A percentile compares a stretch with the other conserved stretches of the same genome.
These are phyloP conservation scores for Wickerhamiella shivajii DNA, from an alignment of 805 yeast genomes.

Conservation along the genomic window DNA sequence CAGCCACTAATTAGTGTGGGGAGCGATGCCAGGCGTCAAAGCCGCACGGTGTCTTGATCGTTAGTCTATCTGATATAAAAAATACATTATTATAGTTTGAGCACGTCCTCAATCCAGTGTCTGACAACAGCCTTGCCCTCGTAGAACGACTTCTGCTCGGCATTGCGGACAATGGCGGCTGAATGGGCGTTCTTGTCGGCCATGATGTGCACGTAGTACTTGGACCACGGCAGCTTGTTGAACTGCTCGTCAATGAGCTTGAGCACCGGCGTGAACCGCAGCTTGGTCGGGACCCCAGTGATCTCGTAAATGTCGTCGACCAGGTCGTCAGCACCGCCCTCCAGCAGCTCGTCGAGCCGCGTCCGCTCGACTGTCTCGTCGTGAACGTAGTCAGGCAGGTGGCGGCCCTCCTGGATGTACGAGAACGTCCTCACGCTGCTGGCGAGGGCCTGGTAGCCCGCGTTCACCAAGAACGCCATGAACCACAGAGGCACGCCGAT, in stretches of 20 bases:
- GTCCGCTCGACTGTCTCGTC: background rate
- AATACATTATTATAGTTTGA: slow-evolving; percentile 17
- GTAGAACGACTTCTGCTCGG: slow-evolving; percentile 36
- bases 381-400: slow-evolving; percentile 17
- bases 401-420: slow-evolving; percentile 4
- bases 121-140: slow-evolving; percentile 58
- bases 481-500: slow-evolving; percentile 52
- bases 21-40: no score
- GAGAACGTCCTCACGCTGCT: slow-evolving; percentile 27
- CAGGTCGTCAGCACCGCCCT: slow-evolving; percentile 15
- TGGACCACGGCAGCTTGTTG: slow-evolving; percentile 50
- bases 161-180: slow-evolving; percentile 59
- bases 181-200: slow-evolving; percentile 61
- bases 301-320: slow-evolving; percentile 16
- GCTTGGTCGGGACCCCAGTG: slow-evolving; percentile 10
- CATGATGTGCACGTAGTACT: slow-evolving; percentile 55
- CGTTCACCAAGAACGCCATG: slow-evolving; percentile 38
- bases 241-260: slow-evolving; percentile 38
- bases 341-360: slow-evolving; percentile 10
- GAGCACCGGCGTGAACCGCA: slow-evolving; percentile 27
- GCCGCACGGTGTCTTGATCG: no score
- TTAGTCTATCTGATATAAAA: no score
- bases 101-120: slow-evolving; percentile 44
- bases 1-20: no score
- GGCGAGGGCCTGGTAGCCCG: slow-evolving; percentile 28